Evolutionary conservation across 2,329 filamentous ascomycete species (phyloP).

Genomic region (Apiospora marii): DNA sequence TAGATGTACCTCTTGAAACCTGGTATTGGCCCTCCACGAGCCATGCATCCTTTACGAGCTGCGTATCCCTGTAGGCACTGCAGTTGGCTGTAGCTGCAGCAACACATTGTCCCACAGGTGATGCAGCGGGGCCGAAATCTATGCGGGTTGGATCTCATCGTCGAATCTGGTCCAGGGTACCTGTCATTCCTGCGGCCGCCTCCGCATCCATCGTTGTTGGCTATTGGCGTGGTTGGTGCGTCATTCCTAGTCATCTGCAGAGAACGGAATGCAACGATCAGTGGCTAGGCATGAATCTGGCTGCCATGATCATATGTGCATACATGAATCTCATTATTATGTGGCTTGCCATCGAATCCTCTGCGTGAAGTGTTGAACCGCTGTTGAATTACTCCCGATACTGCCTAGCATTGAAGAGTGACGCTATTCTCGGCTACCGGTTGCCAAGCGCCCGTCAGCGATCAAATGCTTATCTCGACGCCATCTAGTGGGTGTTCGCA

Average conservation of each 20-base stretch:
- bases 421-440: slow-evolving; percentile 12
- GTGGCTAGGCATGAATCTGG: background rate
- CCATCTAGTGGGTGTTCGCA: slow-evolving; percentile 3
- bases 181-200: background rate
- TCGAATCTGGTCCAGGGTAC: background rate
- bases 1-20: too few species aligned
- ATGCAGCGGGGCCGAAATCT: background rate
- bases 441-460: slow-evolving; percentile 8
- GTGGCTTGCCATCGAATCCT: background rate
- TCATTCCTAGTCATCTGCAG: background rate
- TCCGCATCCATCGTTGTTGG: background rate
- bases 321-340: too few species aligned
- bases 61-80: background rate
- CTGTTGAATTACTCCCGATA: background rate
- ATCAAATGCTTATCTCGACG: slow-evolving; percentile 12
- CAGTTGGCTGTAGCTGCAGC: background rate
- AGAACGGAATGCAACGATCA: background rate
- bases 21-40: too few species aligned
- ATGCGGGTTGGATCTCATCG: background rate
- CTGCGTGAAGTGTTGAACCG: background rate
- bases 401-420: too few species aligned
- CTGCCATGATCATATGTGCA: too few species aligned
- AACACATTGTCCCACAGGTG: background rate
- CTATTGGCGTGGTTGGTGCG: background rate
- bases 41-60: too few species aligned